phyloP scores from a whole-genome alignment of 2,329 filamentous ascomycete genomes.

The Botrytis hyacinthi region DNA sequence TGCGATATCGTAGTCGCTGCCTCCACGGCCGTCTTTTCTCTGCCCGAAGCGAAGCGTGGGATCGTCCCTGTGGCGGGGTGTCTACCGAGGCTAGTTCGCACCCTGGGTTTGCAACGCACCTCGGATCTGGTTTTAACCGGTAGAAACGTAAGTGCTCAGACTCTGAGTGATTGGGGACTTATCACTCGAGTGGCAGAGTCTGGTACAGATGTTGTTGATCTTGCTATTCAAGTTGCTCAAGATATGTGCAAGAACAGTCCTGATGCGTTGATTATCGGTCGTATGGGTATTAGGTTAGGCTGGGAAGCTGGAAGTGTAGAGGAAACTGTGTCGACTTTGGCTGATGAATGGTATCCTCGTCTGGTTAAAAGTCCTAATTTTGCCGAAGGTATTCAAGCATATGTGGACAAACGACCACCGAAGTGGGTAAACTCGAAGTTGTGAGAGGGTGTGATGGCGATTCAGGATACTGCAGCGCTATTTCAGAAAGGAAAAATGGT shows the following conservation, averaged over 20 bases:
- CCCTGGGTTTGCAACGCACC: conserved; percentile 63
- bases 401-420: conserved; percentile 69
- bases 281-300: conserved; percentile 25
- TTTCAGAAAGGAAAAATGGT: conserved; percentile 7
- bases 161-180: conserved; percentile 62
- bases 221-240: conserved; percentile 48
- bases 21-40: conserved; percentile 56
- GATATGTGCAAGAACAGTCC: conserved; percentile 32
- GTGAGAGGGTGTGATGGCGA: neutral
- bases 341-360: conserved; percentile 55
- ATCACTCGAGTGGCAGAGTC: conserved; percentile 60
- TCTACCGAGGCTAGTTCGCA: conserved; percentile 62
- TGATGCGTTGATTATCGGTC: conserved; percentile 28
- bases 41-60: conserved; percentile 69
- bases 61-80: conserved; percentile 69
- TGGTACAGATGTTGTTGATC: conserved; percentile 48
- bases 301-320: conserved; percentile 31
- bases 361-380: conserved; percentile 68
- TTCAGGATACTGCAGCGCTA: neutral
- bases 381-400: conserved; percentile 68
- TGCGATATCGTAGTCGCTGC: conserved; percentile 64
- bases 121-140: conserved; percentile 68
- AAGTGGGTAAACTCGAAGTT: conserved; percentile 62
- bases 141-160: conserved; percentile 53
- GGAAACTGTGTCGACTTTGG: conserved; percentile 38